Evolutionary conservation across 129 eudicot species (phyloP).

Genomic region (Dittrichia graveolens): DNA sequence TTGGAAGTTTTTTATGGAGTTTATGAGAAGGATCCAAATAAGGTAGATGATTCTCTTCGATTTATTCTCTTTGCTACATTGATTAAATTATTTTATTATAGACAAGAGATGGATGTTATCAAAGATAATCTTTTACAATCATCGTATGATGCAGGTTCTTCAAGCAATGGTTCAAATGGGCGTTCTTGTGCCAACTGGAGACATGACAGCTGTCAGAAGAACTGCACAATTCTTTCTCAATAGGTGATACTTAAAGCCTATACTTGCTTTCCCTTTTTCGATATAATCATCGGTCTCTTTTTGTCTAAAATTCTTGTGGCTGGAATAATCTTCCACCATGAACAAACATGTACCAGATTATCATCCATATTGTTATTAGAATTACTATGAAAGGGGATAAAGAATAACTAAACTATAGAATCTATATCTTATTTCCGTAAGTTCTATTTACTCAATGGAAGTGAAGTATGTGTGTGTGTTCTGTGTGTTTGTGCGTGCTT

Average conservation of each 20-base stretch:
- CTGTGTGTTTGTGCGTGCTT: not conserved
- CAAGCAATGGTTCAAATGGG: constrained; percentile 98
- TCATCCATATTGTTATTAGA: not conserved
- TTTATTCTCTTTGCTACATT: not conserved
- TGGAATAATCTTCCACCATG: no score
- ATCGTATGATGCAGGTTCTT: constrained; percentile 61
- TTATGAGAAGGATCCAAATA: constrained; percentile 96
- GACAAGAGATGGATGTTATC: not conserved
- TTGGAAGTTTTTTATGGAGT: constrained; percentile 94
- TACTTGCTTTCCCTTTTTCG: not conserved
- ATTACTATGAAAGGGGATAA: not conserved
- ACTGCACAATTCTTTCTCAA: constrained; percentile 92
- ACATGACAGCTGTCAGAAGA: constrained; percentile 98
- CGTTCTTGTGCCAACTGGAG: constrained; percentile 98
- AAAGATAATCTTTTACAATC: not conserved
- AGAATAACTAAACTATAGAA: not conserved
- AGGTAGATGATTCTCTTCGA: constrained; percentile 41
- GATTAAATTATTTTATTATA: constrained; percentile 1
- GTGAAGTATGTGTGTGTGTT: not conserved
- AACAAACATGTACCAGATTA: not conserved
- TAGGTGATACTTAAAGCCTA: constrained; percentile 48
- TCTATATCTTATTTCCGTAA: not conserved
- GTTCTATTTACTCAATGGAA: no score
- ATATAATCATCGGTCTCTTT: constrained; percentile 17
- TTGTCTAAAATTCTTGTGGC: not conserved